Evolutionary conservation across 1,139 yeast species (phyloP).

Genomic region (Kurtzmaniella quercitrusa): DNA sequence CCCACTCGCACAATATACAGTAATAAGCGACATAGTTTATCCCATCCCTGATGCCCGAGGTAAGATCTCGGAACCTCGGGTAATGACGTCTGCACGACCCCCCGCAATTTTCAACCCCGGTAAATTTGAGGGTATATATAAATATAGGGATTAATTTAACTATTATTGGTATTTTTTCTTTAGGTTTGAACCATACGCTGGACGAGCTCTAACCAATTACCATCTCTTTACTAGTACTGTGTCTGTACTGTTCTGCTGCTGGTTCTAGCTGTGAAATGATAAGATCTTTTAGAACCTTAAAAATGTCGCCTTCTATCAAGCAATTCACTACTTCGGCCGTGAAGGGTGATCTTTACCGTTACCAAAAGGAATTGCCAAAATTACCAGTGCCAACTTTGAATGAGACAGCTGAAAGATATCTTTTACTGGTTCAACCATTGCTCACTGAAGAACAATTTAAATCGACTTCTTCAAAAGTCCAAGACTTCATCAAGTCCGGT

Average conservation of each 20-base stretch:
- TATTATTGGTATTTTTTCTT: not conserved
- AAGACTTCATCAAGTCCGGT: conserved; percentile 58
- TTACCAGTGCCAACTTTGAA: conserved; percentile 85
- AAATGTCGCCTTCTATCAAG: conserved; percentile 11
- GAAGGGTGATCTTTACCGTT: conserved; percentile 69
- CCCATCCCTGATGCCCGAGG: conserved; percentile 2
- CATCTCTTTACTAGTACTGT: not conserved
- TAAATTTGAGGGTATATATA: not conserved
- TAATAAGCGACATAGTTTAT: too few relatives aligned
- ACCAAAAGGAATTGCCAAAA: conserved; percentile 72
- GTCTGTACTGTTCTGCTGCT: not conserved
- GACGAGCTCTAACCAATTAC: not conserved
- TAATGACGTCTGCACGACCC: conserved; percentile 3
- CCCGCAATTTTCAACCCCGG: conserved; percentile 1
- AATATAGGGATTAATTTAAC: not conserved
- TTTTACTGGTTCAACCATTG: conserved; percentile 70
- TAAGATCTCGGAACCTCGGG: conserved; percentile 1
- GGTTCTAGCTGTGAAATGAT: conserved; percentile 3
- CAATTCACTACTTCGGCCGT: conserved; percentile 31
- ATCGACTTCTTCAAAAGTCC: conserved; percentile 56
- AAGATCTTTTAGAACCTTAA: conserved; percentile 1
- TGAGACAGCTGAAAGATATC: conserved; percentile 66
- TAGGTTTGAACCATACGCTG: conserved; percentile 1
- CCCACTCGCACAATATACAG: too few relatives aligned
- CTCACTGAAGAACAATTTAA: conserved; percentile 50